phyloP scores from a whole-genome alignment of 805 yeast genomes.

The Danielia oregonensis region DNA sequence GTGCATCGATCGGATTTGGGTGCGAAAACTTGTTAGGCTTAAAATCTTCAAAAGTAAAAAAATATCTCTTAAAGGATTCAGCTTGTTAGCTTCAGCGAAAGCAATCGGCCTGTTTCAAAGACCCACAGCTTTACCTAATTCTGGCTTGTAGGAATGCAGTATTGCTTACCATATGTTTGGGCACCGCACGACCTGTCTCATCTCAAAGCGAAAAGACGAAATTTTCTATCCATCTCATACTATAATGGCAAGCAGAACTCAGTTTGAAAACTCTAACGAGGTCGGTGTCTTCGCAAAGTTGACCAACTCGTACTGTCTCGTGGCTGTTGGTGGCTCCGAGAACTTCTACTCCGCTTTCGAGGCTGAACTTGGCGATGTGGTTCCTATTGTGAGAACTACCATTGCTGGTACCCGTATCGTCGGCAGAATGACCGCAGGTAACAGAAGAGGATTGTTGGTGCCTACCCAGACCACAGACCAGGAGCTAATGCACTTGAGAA shows the following conservation, averaged over 20 bases:
- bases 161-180: no score
- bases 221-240: not conserved
- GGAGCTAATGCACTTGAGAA: slow-evolving; percentile 95
- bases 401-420: slow-evolving; percentile 97
- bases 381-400: slow-evolving; percentile 95
- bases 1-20: no score
- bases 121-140: no score
- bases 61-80: no score
- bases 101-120: no score
- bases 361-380: slow-evolving; percentile 93
- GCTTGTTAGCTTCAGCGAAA: no score
- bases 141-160: no score
- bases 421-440: slow-evolving; percentile 98
- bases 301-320: slow-evolving; percentile 94
- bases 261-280: slow-evolving; percentile 82
- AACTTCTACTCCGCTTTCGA: slow-evolving; percentile 88
- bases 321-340: slow-evolving; percentile 93
- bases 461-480: slow-evolving; percentile 98
- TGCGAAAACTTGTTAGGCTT: no score
- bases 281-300: slow-evolving; percentile 93
- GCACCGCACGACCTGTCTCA: slow-evolving; percentile 5
- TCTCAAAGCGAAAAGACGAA: slow-evolving; percentile 6
- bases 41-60: no score
- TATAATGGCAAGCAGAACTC: slow-evolving; percentile 66
- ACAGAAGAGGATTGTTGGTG: slow-evolving; percentile 93